Conservation (phyloP, 208 protist genomes). For the Leishmania turanica region DNA sequence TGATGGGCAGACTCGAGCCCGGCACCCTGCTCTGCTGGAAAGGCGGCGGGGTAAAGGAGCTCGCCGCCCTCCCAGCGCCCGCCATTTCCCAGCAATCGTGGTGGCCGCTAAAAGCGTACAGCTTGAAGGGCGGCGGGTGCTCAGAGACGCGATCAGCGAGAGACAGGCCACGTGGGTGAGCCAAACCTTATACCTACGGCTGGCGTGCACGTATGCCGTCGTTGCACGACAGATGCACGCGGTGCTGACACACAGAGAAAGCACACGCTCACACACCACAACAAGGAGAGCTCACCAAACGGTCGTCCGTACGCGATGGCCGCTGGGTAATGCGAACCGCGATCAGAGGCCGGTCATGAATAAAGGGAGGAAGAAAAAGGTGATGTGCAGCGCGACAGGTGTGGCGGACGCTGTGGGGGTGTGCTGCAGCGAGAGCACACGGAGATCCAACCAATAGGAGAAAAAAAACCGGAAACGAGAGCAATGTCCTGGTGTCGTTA, state of each 20-base stretch:
- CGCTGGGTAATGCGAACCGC: neutral
- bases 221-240: neutral
- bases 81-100: constrained; percentile 7
- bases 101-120: constrained; percentile 8
- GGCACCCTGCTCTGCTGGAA: neutral
- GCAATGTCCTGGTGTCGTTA: neutral
- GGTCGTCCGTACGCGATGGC: neutral
- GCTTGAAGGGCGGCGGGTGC: neutral
- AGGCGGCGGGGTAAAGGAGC: neutral
- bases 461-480: too few relatives aligned
- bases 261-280: neutral
- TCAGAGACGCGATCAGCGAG: neutral
- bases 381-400: neutral
- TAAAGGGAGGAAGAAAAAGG: neutral
- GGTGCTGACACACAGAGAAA: neutral
- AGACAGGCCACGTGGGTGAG: neutral
- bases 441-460: too few relatives aligned
- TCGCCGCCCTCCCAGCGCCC: neutral
- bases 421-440: neutral
- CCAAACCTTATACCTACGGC: neutral
- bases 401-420: neutral
- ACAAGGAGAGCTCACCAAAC: neutral
- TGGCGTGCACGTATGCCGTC: neutral
- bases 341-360: neutral
- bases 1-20: neutral